These are phyloP conservation scores for Pseudoturritis turrita DNA, from an alignment of 345 rosid genomes.

Conservation along the genomic window DNA sequence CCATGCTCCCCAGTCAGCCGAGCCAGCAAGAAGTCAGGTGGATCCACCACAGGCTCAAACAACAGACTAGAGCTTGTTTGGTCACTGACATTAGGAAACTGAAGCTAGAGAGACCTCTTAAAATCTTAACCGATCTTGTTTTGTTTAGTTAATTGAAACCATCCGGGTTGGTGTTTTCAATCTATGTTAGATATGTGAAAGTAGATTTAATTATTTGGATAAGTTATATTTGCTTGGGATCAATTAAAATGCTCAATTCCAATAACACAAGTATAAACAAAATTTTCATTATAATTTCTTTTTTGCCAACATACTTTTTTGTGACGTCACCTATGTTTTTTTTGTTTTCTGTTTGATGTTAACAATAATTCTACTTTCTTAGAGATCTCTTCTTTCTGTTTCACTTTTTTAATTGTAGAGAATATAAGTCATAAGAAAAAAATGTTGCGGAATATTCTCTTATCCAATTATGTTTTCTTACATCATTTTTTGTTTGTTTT, in stretches of 20 bases:
- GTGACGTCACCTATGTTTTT: too few relatives aligned
- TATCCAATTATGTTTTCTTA: background rate
- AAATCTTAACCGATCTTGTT: background rate
- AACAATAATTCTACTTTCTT: too few relatives aligned
- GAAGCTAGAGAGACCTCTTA: background rate
- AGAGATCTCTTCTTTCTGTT: too few relatives aligned
- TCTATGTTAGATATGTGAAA: too few relatives aligned
- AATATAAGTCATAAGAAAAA: background rate
- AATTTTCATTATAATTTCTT: background rate
- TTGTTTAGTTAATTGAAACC: background rate
- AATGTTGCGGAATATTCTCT: background rate
- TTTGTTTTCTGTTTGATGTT: too few relatives aligned
- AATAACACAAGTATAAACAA: too few relatives aligned
- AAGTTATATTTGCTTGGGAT: too few relatives aligned
- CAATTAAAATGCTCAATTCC: too few relatives aligned
- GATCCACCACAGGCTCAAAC: conserved; percentile 14
- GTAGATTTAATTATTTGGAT: too few relatives aligned
- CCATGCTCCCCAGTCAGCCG: background rate
- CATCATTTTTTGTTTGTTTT: background rate
- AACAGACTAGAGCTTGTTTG: background rate
- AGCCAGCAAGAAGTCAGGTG: conserved; percentile 7
- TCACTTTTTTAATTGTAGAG: background rate
- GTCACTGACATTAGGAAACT: background rate
- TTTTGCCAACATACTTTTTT: too few relatives aligned
- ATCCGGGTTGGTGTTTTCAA: background rate